These are phyloP conservation scores for Capsicum chinense DNA, from an alignment of 257 asterid species.

Conservation along the genomic window DNA sequence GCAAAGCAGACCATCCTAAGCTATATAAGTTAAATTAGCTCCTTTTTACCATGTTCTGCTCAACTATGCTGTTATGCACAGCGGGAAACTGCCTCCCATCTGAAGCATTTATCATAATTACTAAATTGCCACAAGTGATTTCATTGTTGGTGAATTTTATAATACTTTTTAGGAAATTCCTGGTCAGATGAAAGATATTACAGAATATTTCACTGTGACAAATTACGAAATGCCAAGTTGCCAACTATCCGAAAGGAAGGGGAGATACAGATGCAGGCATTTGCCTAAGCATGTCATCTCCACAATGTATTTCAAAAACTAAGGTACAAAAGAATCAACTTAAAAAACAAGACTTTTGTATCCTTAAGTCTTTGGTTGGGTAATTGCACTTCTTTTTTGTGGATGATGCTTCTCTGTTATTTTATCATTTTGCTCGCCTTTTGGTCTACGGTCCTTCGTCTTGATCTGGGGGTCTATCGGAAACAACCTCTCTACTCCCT, in stretches of 20 bases:
- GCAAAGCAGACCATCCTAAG: neutral
- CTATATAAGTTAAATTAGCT: neutral
- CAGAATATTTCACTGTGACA: neutral
- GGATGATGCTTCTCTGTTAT: too few species aligned
- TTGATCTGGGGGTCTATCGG: too few species aligned
- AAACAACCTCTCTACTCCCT: too few species aligned
- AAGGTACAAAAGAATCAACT: neutral
- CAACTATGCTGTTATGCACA: neutral
- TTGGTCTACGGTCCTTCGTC: too few species aligned
- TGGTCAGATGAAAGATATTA: neutral
- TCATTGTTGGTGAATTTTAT: neutral
- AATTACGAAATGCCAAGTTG: neutral
- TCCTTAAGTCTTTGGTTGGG: neutral
- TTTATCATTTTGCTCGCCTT: too few species aligned
- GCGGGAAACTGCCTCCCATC: neutral
- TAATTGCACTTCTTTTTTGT: too few species aligned
- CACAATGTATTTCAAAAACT: neutral
- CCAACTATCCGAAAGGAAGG: neutral
- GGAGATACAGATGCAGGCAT: conserved; percentile 6
- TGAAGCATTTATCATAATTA: neutral
- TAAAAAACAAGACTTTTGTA: neutral
- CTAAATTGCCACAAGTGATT: neutral
- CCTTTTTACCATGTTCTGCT: neutral
- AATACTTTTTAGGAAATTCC: neutral
- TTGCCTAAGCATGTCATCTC: neutral